phyloP scores from a whole-genome alignment of 2,329 filamentous ascomycete genomes.

The Venturia pyrina region DNA sequence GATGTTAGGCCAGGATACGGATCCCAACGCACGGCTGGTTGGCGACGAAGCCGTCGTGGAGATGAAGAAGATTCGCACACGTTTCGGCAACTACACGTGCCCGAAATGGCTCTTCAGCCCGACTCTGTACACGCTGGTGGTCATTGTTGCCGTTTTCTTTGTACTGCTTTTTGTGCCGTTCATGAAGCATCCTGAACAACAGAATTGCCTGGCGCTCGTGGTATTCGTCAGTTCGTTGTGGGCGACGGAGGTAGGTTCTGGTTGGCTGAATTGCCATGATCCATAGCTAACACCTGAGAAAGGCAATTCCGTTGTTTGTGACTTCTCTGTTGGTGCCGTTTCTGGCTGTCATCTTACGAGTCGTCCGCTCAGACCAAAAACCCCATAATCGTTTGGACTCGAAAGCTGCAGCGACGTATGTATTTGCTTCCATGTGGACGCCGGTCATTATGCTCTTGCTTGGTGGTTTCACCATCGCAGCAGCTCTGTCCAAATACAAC shows the following conservation, averaged over 20 bases:
- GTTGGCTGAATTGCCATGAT: background rate
- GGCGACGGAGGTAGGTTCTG: slow-evolving; percentile 70
- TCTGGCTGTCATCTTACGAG: slow-evolving; percentile 74
- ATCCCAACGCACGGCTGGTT: slow-evolving; percentile 63
- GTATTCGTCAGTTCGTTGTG: slow-evolving; percentile 89
- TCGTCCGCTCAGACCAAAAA: slow-evolving; percentile 68
- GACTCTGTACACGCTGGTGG: slow-evolving; percentile 66
- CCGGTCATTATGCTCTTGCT: slow-evolving; percentile 97
- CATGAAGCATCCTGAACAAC: slow-evolving; percentile 79
- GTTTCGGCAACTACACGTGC: slow-evolving; percentile 63
- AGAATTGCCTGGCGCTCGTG: slow-evolving; percentile 90
- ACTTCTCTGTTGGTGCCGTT: slow-evolving; percentile 92
- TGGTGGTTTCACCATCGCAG: slow-evolving; percentile 91
- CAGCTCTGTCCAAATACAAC: slow-evolving; percentile 90
- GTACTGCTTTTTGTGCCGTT: slow-evolving; percentile 67
- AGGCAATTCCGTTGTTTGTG: slow-evolving; percentile 94
- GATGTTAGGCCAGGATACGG: slow-evolving; percentile 65
- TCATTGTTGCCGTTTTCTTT: slow-evolving; percentile 63
- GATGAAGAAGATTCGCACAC: slow-evolving; percentile 65
- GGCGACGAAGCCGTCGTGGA: slow-evolving; percentile 65
- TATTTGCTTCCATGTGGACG: slow-evolving; percentile 97
- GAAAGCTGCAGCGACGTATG: slow-evolving; percentile 69
- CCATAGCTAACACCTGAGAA: slow-evolving; percentile 16
- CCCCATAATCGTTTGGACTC: slow-evolving; percentile 63
- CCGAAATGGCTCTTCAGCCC: slow-evolving; percentile 77